Conservation (phyloP, 1,139 yeast genomes). For the Pneumocystis carinii region DNA sequence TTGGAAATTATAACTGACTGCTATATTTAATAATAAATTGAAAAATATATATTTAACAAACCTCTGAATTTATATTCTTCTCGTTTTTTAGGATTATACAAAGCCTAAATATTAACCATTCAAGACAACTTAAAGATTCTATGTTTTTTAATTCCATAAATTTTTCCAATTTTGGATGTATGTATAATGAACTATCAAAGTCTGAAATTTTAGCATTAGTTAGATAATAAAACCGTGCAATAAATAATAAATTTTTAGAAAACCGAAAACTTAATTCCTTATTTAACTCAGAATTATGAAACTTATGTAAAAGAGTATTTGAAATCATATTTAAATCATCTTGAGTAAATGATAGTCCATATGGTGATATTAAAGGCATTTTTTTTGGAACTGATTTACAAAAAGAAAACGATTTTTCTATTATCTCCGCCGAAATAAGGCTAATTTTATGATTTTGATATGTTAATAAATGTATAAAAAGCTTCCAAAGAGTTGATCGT, state of each 20-base stretch:
- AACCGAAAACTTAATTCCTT: conserved; percentile 51
- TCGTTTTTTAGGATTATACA: conserved; percentile 11
- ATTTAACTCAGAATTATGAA: conserved; percentile 61
- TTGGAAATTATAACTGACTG: neutral
- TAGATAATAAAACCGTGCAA: conserved; percentile 50
- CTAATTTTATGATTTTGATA: conserved; percentile 93
- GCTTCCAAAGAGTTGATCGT: conserved; percentile 6
- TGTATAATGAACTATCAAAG: conserved; percentile 11
- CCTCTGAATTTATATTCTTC: conserved; percentile 8
- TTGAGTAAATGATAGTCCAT: conserved; percentile 15
- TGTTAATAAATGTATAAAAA: conserved; percentile 40
- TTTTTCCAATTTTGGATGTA: conserved; percentile 18
- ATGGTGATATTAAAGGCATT: conserved; percentile 11
- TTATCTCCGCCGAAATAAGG: conserved; percentile 47
- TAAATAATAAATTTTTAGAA: conserved; percentile 49
- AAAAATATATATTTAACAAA: conserved; percentile 2
- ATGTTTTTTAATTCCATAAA: conserved; percentile 19
- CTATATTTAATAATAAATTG: neutral
- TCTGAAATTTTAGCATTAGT: conserved; percentile 27
- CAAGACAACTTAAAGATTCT: conserved; percentile 9
- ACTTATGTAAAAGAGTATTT: conserved; percentile 54
- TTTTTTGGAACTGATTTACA: conserved; percentile 23
- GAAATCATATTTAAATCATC: conserved; percentile 43
- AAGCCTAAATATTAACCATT: conserved; percentile 5
- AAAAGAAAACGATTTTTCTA: conserved; percentile 35